A percentile compares a stretch with the other conserved stretches of the same genome.
These are phyloP conservation scores for Xylariaceae sp. DNA, from an alignment of 2,329 filamentous ascomycete genomes.

Conservation along the genomic window DNA sequence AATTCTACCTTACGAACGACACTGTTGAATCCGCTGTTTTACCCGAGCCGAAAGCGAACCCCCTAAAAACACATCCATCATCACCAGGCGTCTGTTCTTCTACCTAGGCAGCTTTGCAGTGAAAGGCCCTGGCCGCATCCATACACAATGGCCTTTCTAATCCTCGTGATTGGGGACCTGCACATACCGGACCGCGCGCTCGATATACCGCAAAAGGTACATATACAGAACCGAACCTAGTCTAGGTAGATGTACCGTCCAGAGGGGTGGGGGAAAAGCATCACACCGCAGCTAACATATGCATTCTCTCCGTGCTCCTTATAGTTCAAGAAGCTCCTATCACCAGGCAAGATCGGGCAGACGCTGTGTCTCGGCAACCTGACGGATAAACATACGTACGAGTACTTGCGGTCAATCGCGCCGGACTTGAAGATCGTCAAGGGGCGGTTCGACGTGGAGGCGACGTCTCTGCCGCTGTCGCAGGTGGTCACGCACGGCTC, in stretches of 20 bases:
- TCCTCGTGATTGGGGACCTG: conserved; percentile 90
- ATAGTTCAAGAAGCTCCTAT: conserved; percentile 85
- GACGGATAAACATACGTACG: conserved; percentile 80
- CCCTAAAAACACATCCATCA: background rate
- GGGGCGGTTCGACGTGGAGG: conserved; percentile 71
- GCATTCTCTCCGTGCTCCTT: background rate
- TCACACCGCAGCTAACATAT: conserved; percentile 22
- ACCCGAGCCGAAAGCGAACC: background rate
- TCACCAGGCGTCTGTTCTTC: background rate
- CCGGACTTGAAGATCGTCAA: conserved; percentile 76
- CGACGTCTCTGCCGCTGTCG: conserved; percentile 68
- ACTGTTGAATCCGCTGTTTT: background rate
- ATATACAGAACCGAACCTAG: background rate
- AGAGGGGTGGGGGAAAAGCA: conserved; percentile 6
- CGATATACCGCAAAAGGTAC: conserved; percentile 88
- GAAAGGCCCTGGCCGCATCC: background rate
- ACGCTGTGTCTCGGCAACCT: conserved; percentile 82
- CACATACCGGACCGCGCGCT: conserved; percentile 93
- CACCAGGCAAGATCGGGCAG: conserved; percentile 83
- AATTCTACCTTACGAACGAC: background rate
- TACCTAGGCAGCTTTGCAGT: background rate
- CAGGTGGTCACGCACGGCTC: conserved; percentile 71
- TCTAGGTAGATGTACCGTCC: background rate
- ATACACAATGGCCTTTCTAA: conserved; percentile 80
- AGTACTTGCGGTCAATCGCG: conserved; percentile 77